Evolutionary conservation across 345 rosid species (phyloP).

Genomic region (Ailanthus altissimus): DNA sequence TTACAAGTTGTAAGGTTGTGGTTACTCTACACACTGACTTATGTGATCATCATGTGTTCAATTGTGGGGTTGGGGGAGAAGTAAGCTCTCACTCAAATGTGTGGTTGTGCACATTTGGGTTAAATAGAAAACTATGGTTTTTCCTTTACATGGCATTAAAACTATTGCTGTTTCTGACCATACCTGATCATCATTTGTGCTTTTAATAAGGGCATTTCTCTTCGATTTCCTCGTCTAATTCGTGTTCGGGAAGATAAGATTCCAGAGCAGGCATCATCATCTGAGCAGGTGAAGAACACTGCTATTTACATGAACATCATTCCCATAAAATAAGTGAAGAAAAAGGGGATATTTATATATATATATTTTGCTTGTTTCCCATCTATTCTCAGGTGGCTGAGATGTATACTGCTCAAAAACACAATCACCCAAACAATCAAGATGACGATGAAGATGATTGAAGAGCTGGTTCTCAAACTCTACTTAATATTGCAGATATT

Average conservation of each 20-base stretch:
- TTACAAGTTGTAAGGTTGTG: neutral
- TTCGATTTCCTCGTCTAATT: conserved; percentile 82
- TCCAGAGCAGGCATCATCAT: conserved; percentile 80
- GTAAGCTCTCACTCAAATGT: neutral
- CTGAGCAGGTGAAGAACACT: conserved; percentile 67
- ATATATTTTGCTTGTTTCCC: neutral
- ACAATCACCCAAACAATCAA: conserved; percentile 64
- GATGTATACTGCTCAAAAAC: conserved; percentile 75
- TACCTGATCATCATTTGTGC: neutral
- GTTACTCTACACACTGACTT: neutral
- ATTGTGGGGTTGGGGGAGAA: neutral
- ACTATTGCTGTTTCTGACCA: neutral
- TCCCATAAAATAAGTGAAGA: neutral
- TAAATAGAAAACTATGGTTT: neutral
- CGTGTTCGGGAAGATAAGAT: conserved; percentile 82
- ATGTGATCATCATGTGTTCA: neutral
- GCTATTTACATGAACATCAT: neutral
- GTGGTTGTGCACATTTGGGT: neutral
- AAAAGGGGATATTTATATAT: neutral
- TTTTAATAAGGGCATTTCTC: conserved; percentile 68
- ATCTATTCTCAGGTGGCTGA: conserved; percentile 71
- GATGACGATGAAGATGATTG: conserved; percentile 69
- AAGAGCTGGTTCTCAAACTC: conserved; percentile 18
- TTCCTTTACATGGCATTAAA: neutral
- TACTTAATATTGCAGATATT: conserved; percentile 6